A percentile compares a stretch with the other conserved stretches of the same genome.
Conservation (phyloP, 75 land plant genomes). For the Chamaecyparis obtusa region DNA sequence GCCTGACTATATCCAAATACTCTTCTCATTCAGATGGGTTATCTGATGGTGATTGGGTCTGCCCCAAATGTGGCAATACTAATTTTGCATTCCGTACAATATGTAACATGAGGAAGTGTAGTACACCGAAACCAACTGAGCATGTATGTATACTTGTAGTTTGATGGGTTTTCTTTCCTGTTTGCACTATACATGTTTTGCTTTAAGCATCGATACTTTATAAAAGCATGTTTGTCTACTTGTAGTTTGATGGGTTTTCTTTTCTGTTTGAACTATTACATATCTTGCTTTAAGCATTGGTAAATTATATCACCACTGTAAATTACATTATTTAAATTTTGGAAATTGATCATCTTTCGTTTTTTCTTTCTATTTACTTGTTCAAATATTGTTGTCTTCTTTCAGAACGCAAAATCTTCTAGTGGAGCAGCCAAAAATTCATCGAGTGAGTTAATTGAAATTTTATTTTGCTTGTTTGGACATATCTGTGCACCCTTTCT, state of each 20-base stretch:
- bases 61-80: slow-evolving; percentile 96
- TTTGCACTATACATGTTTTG: neutral
- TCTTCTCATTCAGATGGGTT: slow-evolving; percentile 49
- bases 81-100: slow-evolving; percentile 92
- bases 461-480: neutral
- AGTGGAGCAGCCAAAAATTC: slow-evolving; percentile 1
- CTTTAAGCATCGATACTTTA: neutral
- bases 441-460: slow-evolving; percentile 8
- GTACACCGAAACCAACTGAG: slow-evolving; percentile 75
- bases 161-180: neutral
- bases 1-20: neutral
- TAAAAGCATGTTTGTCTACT: too few species aligned
- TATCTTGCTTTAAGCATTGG: neutral
- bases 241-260: neutral
- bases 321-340: neutral
- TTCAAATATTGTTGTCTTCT: neutral
- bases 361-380: neutral
- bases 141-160: neutral
- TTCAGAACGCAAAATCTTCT: neutral
- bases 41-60: slow-evolving; percentile 94
- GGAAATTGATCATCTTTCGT: neutral
- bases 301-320: neutral
- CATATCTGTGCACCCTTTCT: neutral
- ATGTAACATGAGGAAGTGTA: slow-evolving; percentile 98
- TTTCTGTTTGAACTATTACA: neutral